Conservation (phyloP, 2,329 filamentous ascomycete genomes). For the Phyllosticta citriasiana region DNA sequence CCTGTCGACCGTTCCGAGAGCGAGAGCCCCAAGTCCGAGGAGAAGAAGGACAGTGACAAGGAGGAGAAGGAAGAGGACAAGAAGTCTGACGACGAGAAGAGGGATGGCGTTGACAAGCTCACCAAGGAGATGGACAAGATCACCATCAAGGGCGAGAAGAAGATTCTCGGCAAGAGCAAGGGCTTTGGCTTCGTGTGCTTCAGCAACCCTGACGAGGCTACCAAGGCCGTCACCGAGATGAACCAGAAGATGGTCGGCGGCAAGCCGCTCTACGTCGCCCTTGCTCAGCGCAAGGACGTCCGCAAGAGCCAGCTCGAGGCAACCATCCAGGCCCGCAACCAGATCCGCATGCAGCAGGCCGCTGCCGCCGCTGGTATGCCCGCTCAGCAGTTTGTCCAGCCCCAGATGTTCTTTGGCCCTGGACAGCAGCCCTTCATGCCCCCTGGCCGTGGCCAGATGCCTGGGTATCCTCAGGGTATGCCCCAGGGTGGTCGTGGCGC, state of each 20-base stretch:
- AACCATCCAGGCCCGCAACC: conserved; percentile 98
- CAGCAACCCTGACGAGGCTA: conserved; percentile 97
- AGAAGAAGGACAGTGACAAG: conserved; percentile 44
- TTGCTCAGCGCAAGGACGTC: conserved; percentile 98
- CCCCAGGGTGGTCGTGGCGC: conserved; percentile 72
- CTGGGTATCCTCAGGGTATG: conserved; percentile 46
- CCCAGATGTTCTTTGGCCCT: conserved; percentile 84
- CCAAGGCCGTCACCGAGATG: conserved; percentile 98
- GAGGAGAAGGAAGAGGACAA: conserved; percentile 47
- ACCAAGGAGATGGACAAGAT: conserved; percentile 43
- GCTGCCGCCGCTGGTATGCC: conserved; percentile 83
- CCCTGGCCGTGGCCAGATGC: conserved; percentile 49
- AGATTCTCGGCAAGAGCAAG: conserved; percentile 90
- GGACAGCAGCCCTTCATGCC: conserved; percentile 60
- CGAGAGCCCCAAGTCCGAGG: conserved; percentile 34
- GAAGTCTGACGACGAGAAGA: conserved; percentile 49
- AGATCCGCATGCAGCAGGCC: conserved; percentile 95
- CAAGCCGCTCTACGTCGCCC: conserved; percentile 95
- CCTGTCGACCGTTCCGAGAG: conserved; percentile 40
- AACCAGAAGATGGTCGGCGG: conserved; percentile 97
- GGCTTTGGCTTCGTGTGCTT: conserved; percentile 99
- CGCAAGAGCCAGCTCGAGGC: conserved; percentile 98
- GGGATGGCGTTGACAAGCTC: conserved; percentile 30
- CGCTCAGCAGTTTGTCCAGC: conserved; percentile 67
- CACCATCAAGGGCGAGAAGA: conserved; percentile 50